A percentile compares a stretch with the other conserved stretches of the same genome.
phyloP scores from a whole-genome alignment of 2,329 filamentous ascomycete genomes.

The Alternaria longipes region DNA sequence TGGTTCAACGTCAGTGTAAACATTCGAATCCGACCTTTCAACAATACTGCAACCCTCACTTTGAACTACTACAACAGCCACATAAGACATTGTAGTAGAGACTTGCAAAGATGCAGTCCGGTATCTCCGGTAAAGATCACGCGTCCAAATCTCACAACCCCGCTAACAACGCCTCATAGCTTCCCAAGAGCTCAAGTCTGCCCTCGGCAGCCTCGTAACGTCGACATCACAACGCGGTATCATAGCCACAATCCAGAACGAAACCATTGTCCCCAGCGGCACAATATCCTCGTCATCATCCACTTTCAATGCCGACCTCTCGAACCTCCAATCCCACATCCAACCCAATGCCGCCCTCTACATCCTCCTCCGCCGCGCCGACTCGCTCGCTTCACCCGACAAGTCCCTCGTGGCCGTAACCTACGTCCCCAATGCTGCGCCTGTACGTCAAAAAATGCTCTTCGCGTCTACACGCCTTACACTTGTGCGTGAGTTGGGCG shows the following conservation, averaged over 20 bases:
- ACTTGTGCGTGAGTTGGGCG: conserved; percentile 77
- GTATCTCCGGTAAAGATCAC: conserved; percentile 70
- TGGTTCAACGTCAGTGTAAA: conserved; percentile 18
- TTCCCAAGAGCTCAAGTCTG: conserved; percentile 77
- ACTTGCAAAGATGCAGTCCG: conserved; percentile 72
- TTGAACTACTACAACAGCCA: not conserved
- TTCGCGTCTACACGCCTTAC: conserved; percentile 81
- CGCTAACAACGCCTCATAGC: conserved; percentile 55
- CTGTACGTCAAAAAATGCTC: conserved; percentile 86
- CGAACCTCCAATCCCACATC: conserved; percentile 69
- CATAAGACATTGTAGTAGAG: not conserved
- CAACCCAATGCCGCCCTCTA: conserved; percentile 75
- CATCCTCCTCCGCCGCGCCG: conserved; percentile 75
- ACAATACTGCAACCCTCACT: not conserved
- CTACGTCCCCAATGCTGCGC: conserved; percentile 80
- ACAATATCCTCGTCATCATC: conserved; percentile 62
- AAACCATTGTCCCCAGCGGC: conserved; percentile 70
- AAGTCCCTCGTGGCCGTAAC: conserved; percentile 70
- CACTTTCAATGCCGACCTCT: conserved; percentile 71
- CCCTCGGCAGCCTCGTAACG: conserved; percentile 75
- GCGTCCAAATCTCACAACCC: not conserved
- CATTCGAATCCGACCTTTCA: conserved; percentile 6
- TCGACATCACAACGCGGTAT: conserved; percentile 72
- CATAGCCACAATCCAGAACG: conserved; percentile 72
- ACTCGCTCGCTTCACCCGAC: conserved; percentile 53